phyloP scores from a whole-genome alignment of 2,329 filamentous ascomycete genomes.

The Alternaria novae-zelandiae region DNA sequence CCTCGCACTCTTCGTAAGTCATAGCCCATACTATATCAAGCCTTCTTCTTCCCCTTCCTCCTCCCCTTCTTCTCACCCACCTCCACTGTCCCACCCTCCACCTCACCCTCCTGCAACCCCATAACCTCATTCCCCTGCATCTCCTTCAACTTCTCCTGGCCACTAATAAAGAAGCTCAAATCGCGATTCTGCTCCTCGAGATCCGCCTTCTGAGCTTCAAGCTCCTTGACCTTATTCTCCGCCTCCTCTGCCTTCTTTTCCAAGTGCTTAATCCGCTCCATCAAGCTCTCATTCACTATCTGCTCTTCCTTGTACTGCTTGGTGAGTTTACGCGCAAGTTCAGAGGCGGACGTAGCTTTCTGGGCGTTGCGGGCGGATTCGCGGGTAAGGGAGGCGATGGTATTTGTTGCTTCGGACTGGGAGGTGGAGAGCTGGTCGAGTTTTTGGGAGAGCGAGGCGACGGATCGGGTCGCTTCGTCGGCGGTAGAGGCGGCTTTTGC shows the following conservation, averaged over 20 bases:
- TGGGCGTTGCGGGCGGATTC: constrained; percentile 64
- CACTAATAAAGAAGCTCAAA: constrained; percentile 84
- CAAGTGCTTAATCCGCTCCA: constrained; percentile 79
- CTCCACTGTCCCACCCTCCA: constrained; percentile 51
- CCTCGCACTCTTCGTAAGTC: background rate
- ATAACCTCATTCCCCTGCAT: constrained; percentile 75
- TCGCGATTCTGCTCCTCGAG: constrained; percentile 87
- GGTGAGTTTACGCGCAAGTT: constrained; percentile 76
- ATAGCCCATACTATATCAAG: background rate
- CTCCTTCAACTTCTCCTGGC: constrained; percentile 78
- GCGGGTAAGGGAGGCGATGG: constrained; percentile 72
- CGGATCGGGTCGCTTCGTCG: constrained; percentile 63
- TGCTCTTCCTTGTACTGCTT: constrained; percentile 87
- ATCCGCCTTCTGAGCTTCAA: constrained; percentile 67
- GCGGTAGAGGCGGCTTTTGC: constrained; percentile 72
- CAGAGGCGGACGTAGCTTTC: constrained; percentile 73
- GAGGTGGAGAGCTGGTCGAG: constrained; percentile 61
- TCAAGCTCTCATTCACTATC: constrained; percentile 77
- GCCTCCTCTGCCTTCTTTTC: constrained; percentile 64
- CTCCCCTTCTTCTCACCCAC: constrained; percentile 39
- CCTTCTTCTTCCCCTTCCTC: constrained; percentile 34
- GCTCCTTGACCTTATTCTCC: constrained; percentile 53
- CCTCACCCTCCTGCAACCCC: constrained; percentile 67
- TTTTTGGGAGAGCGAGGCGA: constrained; percentile 58
- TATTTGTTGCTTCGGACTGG: constrained; percentile 59